Evolutionary conservation across 176 grass and related monocot species (phyloP).

Genomic region (Alopecurus myosuroides): DNA sequence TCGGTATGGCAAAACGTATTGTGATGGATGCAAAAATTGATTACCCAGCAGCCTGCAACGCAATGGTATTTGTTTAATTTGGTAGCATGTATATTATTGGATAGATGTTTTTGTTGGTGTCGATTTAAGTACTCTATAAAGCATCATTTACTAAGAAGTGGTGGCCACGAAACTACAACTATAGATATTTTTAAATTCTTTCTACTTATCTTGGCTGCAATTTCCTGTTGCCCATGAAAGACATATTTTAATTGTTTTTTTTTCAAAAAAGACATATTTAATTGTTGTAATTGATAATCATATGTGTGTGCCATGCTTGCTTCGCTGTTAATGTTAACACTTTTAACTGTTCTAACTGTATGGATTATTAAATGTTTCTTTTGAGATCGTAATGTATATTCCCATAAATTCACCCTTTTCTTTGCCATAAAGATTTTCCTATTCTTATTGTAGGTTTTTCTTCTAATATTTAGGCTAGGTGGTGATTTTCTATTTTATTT

Average conservation of each 20-base stretch:
- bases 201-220: background rate
- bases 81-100: background rate
- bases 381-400: background rate
- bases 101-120: background rate
- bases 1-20: slow-evolving; percentile 85
- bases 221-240: background rate
- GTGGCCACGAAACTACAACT: background rate
- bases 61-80: slow-evolving; percentile 61
- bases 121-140: background rate
- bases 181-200: background rate
- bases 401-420: background rate
- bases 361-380: background rate
- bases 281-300: background rate
- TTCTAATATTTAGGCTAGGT: slow-evolving; percentile 2
- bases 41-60: slow-evolving; percentile 97
- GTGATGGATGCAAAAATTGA: slow-evolving; percentile 91
- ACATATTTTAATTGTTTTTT: background rate
- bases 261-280: background rate
- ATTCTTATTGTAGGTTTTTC: background rate
- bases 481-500: background rate
- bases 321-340: background rate
- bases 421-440: background rate
- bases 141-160: background rate
- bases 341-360: background rate
- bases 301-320: background rate